Base-by-base conservation (phyloP, 2,329 filamentous ascomycete species). In the Metarhizium guizhouense region DNA sequence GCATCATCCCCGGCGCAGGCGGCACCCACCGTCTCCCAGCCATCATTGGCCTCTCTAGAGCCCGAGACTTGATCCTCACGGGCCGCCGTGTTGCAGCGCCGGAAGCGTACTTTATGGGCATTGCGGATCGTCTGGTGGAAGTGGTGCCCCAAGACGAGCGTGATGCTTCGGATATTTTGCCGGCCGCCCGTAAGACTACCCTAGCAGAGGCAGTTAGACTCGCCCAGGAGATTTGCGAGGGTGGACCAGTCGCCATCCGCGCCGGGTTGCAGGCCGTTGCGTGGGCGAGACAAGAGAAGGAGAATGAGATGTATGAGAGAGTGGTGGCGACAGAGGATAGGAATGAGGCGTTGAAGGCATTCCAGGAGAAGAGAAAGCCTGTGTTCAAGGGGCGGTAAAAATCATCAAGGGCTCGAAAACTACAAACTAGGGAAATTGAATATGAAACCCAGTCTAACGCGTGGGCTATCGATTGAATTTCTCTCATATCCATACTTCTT, bases 1-100 rank as follows among this genome's bases (percentile, higher is more conserved):
- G 88, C 55, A 99, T 99, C 68, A 88, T 99, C 61, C 94, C 94
- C 3, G 94, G 94, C 57, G 94, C 93, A 2, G 94, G 94, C 47
- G 94, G 93, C 58, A 97, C 93, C 1, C 90, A 90, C 71, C 86
- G 94, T 10, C 83, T 99, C 0, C 90, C 91, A 1, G 81, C 80
- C 8, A 73, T 99, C 20, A 86, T 99, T 61, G 94, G 94, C 5
- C 74, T 87, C 29, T 77, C 80, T 30, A 84, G 91, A 55, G 94
- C 94, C n/a, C 81, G 92, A 52, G 93, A 99, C 70, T 75, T 97
- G 64, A 87, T 97, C 53, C 77, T 97, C 8, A 97, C 93, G 0
- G 94, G 94, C 3, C 83, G 94, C n/a, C 80, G 90, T 47, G 88
- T 99, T 13, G 79, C 80, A 8, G 93, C 84, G 0, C 76, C 88